phyloP scores from a whole-genome alignment of 441 rosid genomes.

The Eutrema salsugineum region DNA sequence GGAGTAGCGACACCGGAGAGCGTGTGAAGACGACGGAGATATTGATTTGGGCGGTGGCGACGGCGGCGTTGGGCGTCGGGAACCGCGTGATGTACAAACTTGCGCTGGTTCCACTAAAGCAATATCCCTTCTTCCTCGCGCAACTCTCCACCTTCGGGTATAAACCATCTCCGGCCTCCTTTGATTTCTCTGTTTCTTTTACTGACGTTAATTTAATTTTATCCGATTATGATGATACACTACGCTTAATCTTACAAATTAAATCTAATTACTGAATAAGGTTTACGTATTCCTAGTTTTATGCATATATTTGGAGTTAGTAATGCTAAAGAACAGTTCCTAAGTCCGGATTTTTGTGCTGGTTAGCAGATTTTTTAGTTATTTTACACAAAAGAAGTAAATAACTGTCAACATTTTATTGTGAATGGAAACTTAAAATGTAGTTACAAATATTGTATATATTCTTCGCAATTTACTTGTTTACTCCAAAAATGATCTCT shows the following conservation, averaged over 20 bases:
- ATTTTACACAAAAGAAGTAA: neutral
- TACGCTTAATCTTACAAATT: neutral
- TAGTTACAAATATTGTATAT: neutral
- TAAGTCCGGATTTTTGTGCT: neutral
- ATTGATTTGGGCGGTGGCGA: constrained; percentile 55
- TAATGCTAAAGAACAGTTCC: neutral
- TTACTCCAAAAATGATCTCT: neutral
- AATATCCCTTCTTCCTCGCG: constrained; percentile 87
- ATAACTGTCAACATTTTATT: neutral
- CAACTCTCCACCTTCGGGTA: constrained; percentile 95
- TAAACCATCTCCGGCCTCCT: constrained; percentile 2
- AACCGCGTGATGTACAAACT: constrained; percentile 83
- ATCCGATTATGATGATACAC: neutral
- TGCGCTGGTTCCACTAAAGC: constrained; percentile 79
- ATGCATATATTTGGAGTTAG: constrained; percentile 5
- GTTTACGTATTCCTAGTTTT: neutral
- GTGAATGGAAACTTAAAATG: neutral
- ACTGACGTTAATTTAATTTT: neutral
- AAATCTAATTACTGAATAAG: neutral
- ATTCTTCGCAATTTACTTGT: neutral
- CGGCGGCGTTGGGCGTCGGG: constrained; percentile 82
- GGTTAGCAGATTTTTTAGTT: neutral
- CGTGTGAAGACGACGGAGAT: constrained; percentile 44
- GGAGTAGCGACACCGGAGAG: constrained; percentile 25
- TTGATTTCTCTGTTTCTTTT: neutral